A percentile compares a stretch with the other conserved stretches of the same genome.
Conservation (phyloP, 2,329 filamentous ascomycete genomes). For the Seiridium cupressi region DNA sequence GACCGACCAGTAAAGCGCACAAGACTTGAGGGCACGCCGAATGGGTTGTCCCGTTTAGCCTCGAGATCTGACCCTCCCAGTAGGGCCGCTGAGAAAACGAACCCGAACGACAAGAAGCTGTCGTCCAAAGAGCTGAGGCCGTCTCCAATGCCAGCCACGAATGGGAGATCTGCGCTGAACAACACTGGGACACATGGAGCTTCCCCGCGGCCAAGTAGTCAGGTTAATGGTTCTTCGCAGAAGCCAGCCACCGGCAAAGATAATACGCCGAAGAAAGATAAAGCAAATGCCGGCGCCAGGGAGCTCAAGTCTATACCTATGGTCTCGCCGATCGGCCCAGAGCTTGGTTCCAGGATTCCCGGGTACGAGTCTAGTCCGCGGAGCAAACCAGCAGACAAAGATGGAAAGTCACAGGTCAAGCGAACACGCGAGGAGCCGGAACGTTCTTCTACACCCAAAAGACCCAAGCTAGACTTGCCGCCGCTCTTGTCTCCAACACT, state of each 20-base stretch:
- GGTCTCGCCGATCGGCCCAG: constrained; percentile 45
- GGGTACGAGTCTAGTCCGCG: constrained; percentile 6
- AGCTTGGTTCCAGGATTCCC: background rate
- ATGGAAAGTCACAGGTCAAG: constrained; percentile 24
- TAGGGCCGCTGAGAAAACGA: constrained; percentile 18
- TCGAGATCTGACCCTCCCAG: constrained; percentile 19
- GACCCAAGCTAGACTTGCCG: constrained; percentile 38
- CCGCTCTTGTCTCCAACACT: constrained; percentile 55
- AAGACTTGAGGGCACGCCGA: constrained; percentile 34
- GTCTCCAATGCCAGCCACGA: constrained; percentile 22
- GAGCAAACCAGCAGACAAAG: constrained; percentile 29
- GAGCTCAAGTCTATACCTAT: constrained; percentile 43
- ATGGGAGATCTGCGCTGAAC: constrained; percentile 21
- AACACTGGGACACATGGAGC: constrained; percentile 20
- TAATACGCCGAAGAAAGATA: constrained; percentile 35
- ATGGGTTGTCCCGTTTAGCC: constrained; percentile 15
- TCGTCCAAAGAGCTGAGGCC: constrained; percentile 20
- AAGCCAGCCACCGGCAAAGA: constrained; percentile 30
- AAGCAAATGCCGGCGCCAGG: constrained; percentile 23
- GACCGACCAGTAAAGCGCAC: constrained; percentile 44
- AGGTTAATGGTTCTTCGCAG: constrained; percentile 41
- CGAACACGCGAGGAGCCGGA: constrained; percentile 26
- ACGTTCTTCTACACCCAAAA: constrained; percentile 34
- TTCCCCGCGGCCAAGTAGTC: constrained; percentile 37
- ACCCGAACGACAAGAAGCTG: constrained; percentile 18